Base-by-base conservation (phyloP, 768 basidiomycete species). In the Gautieria morchelliformis region DNA sequence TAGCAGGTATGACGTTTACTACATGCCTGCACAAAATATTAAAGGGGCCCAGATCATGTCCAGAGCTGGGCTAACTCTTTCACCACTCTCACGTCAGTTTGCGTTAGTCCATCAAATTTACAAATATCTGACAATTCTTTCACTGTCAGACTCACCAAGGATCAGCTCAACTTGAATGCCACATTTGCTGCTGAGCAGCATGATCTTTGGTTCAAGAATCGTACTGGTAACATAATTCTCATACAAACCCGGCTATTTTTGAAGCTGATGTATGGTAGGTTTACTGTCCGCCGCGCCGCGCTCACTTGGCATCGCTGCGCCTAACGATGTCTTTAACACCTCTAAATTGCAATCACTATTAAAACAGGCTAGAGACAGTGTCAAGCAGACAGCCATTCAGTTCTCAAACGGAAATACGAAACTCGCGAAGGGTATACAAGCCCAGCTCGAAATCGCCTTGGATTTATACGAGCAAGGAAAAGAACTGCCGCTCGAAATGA, bases 1-100 rank as follows among this genome's bases (percentile, higher is more conserved):
- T 54, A 12, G 42, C 42, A 41, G 53, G 53, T 54, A 42, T 17
- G 40, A 12, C 12, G 15, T 9, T 10, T 19, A 47, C 17, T 17
- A 24, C n/a, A 19, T n/a, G 19, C 14, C 8, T 30, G 27, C 27
- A 27, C 27, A 27, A 27, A 27, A 17, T 20, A n/a, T 27, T 5
- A 30, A 27, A 54, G 37, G 19, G 17, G 22, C 7, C 9, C 41
- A 60, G 59, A 60, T 56, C 59, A 60, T 57, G 55, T 57, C 15
- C 59, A 60, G 7, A 49, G 53, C 19, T 60, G 59, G 59, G 49
- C 59, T 1, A 60, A 57, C 55, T 27, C 59, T 11, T 56, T 60
- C 14, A 47, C 59, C 33, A 47, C 22, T 42, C 35, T 60, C n/a
- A 57, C 44, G 59, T 60, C 24, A 40, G 59, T 49, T 14, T 15